Conservation (phyloP, 2,329 filamentous ascomycete species). For the Neonectria coccinea region DNA sequence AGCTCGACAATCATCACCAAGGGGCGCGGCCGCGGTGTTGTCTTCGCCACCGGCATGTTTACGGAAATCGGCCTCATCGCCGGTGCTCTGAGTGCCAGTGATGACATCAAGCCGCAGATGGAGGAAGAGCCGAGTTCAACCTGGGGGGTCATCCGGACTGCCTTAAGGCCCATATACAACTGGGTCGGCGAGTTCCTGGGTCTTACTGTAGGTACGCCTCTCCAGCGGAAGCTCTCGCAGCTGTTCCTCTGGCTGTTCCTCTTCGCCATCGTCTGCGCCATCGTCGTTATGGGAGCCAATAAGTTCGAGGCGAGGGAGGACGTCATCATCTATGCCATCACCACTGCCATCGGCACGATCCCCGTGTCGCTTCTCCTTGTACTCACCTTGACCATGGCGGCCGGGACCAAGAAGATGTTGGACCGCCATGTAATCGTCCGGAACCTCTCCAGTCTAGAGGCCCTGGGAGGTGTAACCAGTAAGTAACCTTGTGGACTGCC, state of each 20-base stretch:
- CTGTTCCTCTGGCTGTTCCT: slow-evolving; percentile 69
- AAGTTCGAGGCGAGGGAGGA: slow-evolving; percentile 50
- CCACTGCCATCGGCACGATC: slow-evolving; percentile 58
- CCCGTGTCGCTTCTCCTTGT: slow-evolving; percentile 59
- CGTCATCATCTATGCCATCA: slow-evolving; percentile 54
- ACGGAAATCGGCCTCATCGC: slow-evolving; percentile 72
- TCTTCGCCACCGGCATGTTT: slow-evolving; percentile 69
- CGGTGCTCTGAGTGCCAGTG: slow-evolving; percentile 50
- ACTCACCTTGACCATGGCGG: slow-evolving; percentile 66
- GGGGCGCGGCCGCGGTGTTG: slow-evolving; percentile 68
- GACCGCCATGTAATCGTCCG: slow-evolving; percentile 61
- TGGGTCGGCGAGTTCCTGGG: slow-evolving; percentile 57
- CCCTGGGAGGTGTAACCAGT: slow-evolving; percentile 62
- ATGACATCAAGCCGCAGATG: slow-evolving; percentile 21
- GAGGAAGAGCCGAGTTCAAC: slow-evolving; percentile 9
- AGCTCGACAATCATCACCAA: slow-evolving; percentile 69
- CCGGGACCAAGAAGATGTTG: slow-evolving; percentile 61
- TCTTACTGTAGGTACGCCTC: slow-evolving; percentile 69
- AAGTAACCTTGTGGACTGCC: slow-evolving; percentile 42
- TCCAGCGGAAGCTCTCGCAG: slow-evolving; percentile 75
- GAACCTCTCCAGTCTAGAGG: slow-evolving; percentile 60
- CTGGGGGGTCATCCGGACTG: slow-evolving; percentile 3
- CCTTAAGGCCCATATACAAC: slow-evolving; percentile 16
- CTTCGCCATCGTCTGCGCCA: slow-evolving; percentile 35
- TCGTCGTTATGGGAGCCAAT: slow-evolving; percentile 54